Conservation (phyloP, 208 protist genomes). For the Crithidia bombi region DNA sequence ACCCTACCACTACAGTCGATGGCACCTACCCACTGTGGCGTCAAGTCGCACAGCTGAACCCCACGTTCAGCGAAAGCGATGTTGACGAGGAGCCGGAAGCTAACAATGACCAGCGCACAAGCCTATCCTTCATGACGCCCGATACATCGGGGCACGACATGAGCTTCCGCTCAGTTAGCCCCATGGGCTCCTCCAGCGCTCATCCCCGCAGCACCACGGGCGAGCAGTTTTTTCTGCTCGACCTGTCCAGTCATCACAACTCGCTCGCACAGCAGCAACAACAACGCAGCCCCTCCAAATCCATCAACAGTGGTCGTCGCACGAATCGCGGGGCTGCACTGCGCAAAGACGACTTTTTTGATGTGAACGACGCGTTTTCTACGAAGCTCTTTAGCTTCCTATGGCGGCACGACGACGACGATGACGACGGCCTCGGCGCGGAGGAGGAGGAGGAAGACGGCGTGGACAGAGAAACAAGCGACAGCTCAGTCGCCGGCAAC, state of each 20-base stretch:
- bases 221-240: constrained; percentile 29
- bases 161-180: constrained; percentile 10
- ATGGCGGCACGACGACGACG: constrained; percentile 16
- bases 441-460: neutral
- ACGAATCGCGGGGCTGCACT: constrained; percentile 19
- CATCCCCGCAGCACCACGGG: neutral
- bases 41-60: constrained; percentile 17
- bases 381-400: constrained; percentile 67
- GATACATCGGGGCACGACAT: neutral
- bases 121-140: neutral
- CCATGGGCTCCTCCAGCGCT: neutral
- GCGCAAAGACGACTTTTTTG: constrained; percentile 45
- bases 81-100: constrained; percentile 15
- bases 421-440: constrained; percentile 11
- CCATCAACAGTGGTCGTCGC: constrained; percentile 8
- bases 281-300: neutral
- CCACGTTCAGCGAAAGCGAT: constrained; percentile 20
- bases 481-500: neutral
- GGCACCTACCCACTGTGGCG: constrained; percentile 32
- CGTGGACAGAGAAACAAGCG: neutral
- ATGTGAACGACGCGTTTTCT: constrained; percentile 60
- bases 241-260: constrained; percentile 11
- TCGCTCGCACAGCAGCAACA: constrained; percentile 2
- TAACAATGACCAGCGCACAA: constrained; percentile 11
- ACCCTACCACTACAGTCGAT: constrained; percentile 54